Percentiles rank a stretch among this genome's conserved stretches.
Evolutionary conservation across 768 basidiomycete species (phyloP).

Genomic region (Mycena alexandri): DNA sequence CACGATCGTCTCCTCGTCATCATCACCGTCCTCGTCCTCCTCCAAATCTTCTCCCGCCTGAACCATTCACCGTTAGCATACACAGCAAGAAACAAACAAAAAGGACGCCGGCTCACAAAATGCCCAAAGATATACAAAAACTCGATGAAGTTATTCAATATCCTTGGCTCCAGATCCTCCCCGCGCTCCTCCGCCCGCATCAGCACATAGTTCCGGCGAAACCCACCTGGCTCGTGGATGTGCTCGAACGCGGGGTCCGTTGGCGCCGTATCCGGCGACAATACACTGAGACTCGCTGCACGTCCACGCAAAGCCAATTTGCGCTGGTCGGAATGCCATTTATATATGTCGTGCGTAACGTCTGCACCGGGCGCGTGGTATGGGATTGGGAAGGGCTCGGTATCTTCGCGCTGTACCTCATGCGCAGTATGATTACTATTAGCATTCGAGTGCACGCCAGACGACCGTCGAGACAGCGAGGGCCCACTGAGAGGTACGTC

Average conservation of each 20-base stretch:
- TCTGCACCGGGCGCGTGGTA: conserved; percentile 91
- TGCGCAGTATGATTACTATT: background rate
- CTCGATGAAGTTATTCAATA: conserved; percentile 91
- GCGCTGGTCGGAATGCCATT: conserved; percentile 87
- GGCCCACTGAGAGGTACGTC: conserved; percentile 45
- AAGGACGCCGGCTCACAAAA: conserved; percentile 72
- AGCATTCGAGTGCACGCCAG: conserved; percentile 24
- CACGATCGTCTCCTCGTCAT: conserved; percentile 56
- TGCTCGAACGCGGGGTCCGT: conserved; percentile 88
- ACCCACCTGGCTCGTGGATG: conserved; percentile 96
- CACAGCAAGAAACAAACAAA: no score
- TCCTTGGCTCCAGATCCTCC: conserved; percentile 64
- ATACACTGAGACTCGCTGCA: conserved; percentile 74
- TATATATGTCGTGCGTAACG: conserved; percentile 97
- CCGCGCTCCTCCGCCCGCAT: conserved; percentile 79
- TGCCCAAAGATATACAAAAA: conserved; percentile 96
- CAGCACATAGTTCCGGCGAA: conserved; percentile 89
- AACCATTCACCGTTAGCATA: conserved; percentile 7
- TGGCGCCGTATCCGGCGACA: conserved; percentile 56
- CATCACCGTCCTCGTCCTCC: conserved; percentile 87
- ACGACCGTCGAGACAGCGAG: conserved; percentile 44
- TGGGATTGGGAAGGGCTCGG: conserved; percentile 87
- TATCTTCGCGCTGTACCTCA: conserved; percentile 57
- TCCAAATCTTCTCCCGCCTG: conserved; percentile 94
- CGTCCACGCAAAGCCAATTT: conserved; percentile 72